Conservation (phyloP, 1,139 yeast species). For the Hyphopichia burtonii region DNA sequence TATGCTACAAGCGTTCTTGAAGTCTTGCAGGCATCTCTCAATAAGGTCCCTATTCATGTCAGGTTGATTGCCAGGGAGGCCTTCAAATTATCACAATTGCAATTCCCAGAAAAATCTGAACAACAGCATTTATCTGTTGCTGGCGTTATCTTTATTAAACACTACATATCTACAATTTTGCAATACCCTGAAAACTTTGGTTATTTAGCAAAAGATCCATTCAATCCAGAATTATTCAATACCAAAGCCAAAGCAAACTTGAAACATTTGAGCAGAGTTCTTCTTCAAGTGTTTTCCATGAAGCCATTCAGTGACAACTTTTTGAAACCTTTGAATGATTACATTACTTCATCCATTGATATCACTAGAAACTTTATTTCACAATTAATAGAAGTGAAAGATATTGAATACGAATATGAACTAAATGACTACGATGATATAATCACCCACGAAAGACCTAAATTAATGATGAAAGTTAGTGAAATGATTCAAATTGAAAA, state of each 20-base stretch:
- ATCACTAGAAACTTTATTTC: constrained; percentile 44
- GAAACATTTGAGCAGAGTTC: constrained; percentile 54
- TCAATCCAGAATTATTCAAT: constrained; percentile 26
- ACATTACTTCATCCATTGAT: constrained; percentile 51
- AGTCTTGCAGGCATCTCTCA: constrained; percentile 38
- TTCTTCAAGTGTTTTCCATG: constrained; percentile 67
- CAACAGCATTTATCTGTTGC: constrained; percentile 61
- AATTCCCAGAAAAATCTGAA: constrained; percentile 53
- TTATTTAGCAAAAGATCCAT: constrained; percentile 25
- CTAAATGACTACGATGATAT: constrained; percentile 72
- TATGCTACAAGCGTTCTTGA: constrained; percentile 56
- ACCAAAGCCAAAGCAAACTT: constrained; percentile 48
- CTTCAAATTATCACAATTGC: constrained; percentile 31
- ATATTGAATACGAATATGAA: constrained; percentile 59
- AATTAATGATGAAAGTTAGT: constrained; percentile 57
- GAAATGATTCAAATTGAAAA: constrained; percentile 66
- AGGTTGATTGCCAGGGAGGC: constrained; percentile 40
- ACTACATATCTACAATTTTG: constrained; percentile 65
- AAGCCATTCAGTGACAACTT: constrained; percentile 70
- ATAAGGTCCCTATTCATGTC: constrained; percentile 61
- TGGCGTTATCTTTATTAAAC: constrained; percentile 65
- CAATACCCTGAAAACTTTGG: constrained; percentile 71
- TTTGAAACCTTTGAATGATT: constrained; percentile 79
- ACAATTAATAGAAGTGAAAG: constrained; percentile 53
- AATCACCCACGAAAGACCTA: constrained; percentile 64